Conservation (phyloP, 2,329 filamentous ascomycete species). For the Ploettnerulaceae sp. region DNA sequence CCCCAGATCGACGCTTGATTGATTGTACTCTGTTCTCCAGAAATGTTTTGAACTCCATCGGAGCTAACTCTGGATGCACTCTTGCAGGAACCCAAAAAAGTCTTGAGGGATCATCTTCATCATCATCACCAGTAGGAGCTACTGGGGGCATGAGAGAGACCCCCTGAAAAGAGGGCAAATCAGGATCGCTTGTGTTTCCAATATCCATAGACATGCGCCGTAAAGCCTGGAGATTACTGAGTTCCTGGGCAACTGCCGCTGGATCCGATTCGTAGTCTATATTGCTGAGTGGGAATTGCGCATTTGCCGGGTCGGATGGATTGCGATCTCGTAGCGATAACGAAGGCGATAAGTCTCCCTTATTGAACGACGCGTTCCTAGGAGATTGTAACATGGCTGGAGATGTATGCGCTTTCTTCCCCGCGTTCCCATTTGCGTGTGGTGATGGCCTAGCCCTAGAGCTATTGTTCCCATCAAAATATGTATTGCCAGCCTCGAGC, state of each 20-base stretch:
- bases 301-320: conserved; percentile 48
- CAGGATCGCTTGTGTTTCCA: conserved; percentile 58
- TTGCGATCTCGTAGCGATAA: conserved; percentile 35
- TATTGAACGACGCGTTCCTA: conserved; percentile 30
- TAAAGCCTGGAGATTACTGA: conserved; percentile 69
- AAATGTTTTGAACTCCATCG: conserved; percentile 94
- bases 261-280: conserved; percentile 71
- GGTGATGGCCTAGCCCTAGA: conserved; percentile 24
- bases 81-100: conserved; percentile 94
- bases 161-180: conserved; percentile 67
- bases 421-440: conserved; percentile 27
- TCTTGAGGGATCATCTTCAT: conserved; percentile 83
- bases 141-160: conserved; percentile 63
- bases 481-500: conserved; percentile 30
- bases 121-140: conserved; percentile 66
- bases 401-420: conserved; percentile 30
- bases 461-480: conserved; percentile 24
- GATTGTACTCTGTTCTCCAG: conserved; percentile 88
- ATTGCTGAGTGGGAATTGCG: conserved; percentile 63
- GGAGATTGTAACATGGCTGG: conserved; percentile 31
- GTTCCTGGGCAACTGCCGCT: conserved; percentile 65
- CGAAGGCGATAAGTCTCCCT: conserved; percentile 37
- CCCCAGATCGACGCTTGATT: conserved; percentile 79
- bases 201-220: conserved; percentile 76
- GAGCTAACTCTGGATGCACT: conserved; percentile 89